phyloP scores from a whole-genome alignment of 2,329 filamentous ascomycete species.

The Hymenoscyphus repandus region DNA sequence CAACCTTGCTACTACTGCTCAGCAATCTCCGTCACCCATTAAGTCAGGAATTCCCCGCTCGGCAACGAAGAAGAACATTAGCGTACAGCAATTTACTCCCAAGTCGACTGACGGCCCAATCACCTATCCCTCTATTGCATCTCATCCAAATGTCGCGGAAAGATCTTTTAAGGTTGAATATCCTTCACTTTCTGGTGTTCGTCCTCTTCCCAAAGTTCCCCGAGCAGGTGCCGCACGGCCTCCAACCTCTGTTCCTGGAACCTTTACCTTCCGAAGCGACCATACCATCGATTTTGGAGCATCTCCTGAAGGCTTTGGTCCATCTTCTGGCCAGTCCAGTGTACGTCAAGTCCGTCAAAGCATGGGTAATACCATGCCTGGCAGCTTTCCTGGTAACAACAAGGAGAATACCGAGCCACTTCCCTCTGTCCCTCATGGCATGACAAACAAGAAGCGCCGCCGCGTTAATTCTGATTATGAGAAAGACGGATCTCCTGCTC shows the following conservation, averaged over 20 bases:
- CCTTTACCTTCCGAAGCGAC: constrained; percentile 62
- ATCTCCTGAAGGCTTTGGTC: constrained; percentile 47
- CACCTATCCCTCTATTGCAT: constrained; percentile 49
- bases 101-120: constrained; percentile 33
- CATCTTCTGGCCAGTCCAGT: constrained; percentile 53
- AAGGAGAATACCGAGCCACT: constrained; percentile 46
- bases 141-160: constrained; percentile 14
- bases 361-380: constrained; percentile 46
- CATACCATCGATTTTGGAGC: constrained; percentile 56
- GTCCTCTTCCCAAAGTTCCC: constrained; percentile 21
- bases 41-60: constrained; percentile 45
- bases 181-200: constrained; percentile 26
- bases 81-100: constrained; percentile 32
- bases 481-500: constrained; percentile 43
- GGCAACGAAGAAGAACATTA: constrained; percentile 33
- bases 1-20: constrained; percentile 34
- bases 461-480: constrained; percentile 54
- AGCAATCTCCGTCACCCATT: constrained; percentile 52
- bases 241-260: constrained; percentile 43
- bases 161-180: constrained; percentile 21
- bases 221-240: constrained; percentile 11
- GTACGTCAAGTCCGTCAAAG: constrained; percentile 55
- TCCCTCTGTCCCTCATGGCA: constrained; percentile 52
- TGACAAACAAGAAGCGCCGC: constrained; percentile 61
- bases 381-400: constrained; percentile 49